A percentile compares a stretch with the other conserved stretches of the same genome.
These are phyloP conservation scores for Symmetrospora coprosmae DNA, from an alignment of 768 basidiomycete species.

Conservation along the genomic window DNA sequence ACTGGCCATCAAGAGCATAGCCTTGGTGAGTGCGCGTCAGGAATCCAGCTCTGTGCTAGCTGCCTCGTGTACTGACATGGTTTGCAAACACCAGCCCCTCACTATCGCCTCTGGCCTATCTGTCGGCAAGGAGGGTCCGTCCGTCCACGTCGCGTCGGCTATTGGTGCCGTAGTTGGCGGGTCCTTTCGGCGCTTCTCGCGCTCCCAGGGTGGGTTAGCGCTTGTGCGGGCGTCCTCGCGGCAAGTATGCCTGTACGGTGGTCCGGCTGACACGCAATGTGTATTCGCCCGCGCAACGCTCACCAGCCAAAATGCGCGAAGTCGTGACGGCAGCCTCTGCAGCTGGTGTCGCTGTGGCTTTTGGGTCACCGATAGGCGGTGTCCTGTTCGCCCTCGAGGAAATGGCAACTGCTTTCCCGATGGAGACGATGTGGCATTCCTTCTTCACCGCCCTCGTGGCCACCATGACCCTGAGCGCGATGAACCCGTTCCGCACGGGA, in stretches of 20 bases:
- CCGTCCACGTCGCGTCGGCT: conserved; percentile 91
- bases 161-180: conserved; percentile 81
- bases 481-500: conserved; percentile 96
- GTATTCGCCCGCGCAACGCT: not conserved
- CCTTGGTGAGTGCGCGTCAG: conserved; percentile 60
- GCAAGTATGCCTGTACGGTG: too few relatives aligned
- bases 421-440: conserved; percentile 96
- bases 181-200: conserved; percentile 62
- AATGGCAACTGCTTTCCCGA: conserved; percentile 95
- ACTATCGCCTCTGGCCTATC: conserved; percentile 93
- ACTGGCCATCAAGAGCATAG: conserved; percentile 82
- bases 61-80: conserved; percentile 19
- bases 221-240: conserved; percentile 7
- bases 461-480: conserved; percentile 89
- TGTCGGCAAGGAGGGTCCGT: conserved; percentile 96
- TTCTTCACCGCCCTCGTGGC: conserved; percentile 96
- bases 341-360: conserved; percentile 94
- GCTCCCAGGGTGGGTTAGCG: conserved; percentile 60
- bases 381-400: conserved; percentile 99
- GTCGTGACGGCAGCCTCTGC: conserved; percentile 89
- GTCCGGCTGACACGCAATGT: too few relatives aligned
- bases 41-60: not conserved
- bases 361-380: conserved; percentile 94
- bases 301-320: conserved; percentile 52
- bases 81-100: conserved; percentile 51